phyloP scores from a whole-genome alignment of 2,329 filamentous ascomycete genomes.

The Fusarium sp. region DNA sequence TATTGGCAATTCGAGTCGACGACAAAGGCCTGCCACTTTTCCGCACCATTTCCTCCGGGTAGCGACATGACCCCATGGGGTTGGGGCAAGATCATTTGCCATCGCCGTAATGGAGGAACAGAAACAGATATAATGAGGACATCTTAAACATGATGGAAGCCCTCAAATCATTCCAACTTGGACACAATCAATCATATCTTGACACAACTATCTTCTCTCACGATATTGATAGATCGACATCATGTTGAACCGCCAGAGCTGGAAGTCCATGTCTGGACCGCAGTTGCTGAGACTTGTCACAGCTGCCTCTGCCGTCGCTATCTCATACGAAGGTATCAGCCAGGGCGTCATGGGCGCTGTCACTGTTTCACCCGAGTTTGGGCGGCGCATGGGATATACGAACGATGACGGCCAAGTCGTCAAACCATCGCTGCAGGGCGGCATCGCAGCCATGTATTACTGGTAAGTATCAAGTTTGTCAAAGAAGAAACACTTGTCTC shows the following conservation, averaged over 20 bases:
- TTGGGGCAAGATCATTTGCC: not conserved
- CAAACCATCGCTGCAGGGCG: conserved; percentile 5
- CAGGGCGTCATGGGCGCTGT: conserved; percentile 64
- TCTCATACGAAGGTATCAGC: conserved; percentile 50
- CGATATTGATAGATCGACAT: not conserved
- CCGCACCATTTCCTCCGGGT: not conserved
- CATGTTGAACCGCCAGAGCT: conserved; percentile 16
- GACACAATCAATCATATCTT: not conserved
- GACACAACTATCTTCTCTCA: not conserved
- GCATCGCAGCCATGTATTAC: conserved; percentile 9
- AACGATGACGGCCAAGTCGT: not conserved
- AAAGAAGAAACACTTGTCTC: not conserved
- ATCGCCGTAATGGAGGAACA: not conserved
- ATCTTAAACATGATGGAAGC: not conserved
- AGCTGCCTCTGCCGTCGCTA: conserved; percentile 20
- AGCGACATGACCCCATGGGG: not conserved
- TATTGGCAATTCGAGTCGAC: not conserved
- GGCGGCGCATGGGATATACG: conserved; percentile 10
- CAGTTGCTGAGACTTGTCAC: conserved; percentile 26
- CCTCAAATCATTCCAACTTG: not conserved
- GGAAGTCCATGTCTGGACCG: conserved; percentile 12
- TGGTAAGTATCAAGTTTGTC: not conserved
- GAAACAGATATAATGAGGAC: not conserved
- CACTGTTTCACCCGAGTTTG: conserved; percentile 53
- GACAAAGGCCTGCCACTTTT: not conserved